Evolutionary conservation across 371 early-diverging fungal species (phyloP).

Genomic region (Mucor saturninus): DNA sequence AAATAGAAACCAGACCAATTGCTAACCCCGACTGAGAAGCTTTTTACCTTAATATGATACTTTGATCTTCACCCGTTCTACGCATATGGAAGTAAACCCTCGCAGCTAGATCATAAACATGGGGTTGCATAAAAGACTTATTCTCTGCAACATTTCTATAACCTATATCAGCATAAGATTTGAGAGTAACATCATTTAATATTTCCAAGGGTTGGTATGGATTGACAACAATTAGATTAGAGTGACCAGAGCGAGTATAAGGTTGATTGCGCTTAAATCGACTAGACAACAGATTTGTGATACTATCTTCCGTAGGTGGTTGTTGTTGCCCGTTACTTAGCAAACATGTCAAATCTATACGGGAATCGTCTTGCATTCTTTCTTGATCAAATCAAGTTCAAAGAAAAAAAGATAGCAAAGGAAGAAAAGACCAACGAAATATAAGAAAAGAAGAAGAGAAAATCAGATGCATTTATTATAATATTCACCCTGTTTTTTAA

Average conservation of each 20-base stretch:
- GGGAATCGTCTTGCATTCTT: constrained; percentile 55
- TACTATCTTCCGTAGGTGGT: constrained; percentile 57
- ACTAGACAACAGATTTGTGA: constrained; percentile 57
- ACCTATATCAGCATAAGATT: constrained; percentile 61
- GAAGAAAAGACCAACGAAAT: constrained; percentile 9
- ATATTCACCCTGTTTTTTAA: background rate
- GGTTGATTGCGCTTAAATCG: constrained; percentile 60
- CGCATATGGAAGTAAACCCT: constrained; percentile 79
- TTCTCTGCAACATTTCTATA: constrained; percentile 54
- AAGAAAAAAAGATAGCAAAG: constrained; percentile 10
- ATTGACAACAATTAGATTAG: constrained; percentile 64
- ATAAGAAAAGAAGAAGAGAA: background rate
- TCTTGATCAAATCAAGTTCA: background rate
- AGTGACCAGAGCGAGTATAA: constrained; percentile 64
- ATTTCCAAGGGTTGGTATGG: constrained; percentile 59
- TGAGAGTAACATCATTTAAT: constrained; percentile 58
- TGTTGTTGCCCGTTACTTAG: constrained; percentile 36
- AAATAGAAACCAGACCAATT: constrained; percentile 9
- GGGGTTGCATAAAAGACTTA: constrained; percentile 54
- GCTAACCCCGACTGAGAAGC: constrained; percentile 12
- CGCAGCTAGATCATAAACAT: constrained; percentile 68
- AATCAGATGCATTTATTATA: constrained; percentile 1
- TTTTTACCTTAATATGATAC: constrained; percentile 73
- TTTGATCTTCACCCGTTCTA: constrained; percentile 83
- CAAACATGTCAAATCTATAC: constrained; percentile 52